These are phyloP conservation scores for Achaetomium macrosporum DNA, from an alignment of 2,329 filamentous ascomycete genomes.

Conservation along the genomic window DNA sequence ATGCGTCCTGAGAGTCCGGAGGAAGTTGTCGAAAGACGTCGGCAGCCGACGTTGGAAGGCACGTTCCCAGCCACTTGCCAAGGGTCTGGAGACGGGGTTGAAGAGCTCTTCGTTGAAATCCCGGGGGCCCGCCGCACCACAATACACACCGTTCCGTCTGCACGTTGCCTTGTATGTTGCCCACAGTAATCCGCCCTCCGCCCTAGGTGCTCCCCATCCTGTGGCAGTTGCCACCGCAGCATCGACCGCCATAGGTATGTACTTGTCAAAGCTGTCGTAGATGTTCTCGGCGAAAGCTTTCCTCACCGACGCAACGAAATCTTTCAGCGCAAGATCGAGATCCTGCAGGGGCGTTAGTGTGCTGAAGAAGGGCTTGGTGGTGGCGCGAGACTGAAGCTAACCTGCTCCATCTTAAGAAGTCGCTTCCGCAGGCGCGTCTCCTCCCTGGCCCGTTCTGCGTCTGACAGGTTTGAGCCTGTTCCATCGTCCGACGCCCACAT, in stretches of 20 bases:
- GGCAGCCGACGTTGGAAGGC: constrained; percentile 26
- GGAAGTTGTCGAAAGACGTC: constrained; percentile 4
- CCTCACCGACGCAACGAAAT: constrained; percentile 18
- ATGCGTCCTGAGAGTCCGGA: not conserved
- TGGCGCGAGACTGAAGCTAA: constrained; percentile 3
- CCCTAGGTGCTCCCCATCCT: constrained; percentile 21
- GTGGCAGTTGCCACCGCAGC: constrained; percentile 19
- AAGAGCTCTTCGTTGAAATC: constrained; percentile 29
- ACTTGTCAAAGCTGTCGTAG: constrained; percentile 22
- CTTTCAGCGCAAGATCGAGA: constrained; percentile 15
- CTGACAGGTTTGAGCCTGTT: constrained; percentile 14
- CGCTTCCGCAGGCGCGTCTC: constrained; percentile 13
- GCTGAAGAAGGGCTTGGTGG: not conserved
- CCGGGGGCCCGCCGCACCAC: constrained; percentile 14
- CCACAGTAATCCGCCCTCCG: constrained; percentile 23
- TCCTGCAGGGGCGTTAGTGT: constrained; percentile 17
- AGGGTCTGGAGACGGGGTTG: constrained; percentile 19
- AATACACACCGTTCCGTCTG: constrained; percentile 20
- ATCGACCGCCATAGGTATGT: constrained; percentile 17
- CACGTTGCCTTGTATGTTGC: constrained; percentile 27
- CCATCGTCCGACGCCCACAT: constrained; percentile 26
- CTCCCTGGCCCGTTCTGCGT: constrained; percentile 18
- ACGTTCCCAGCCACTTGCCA: constrained; percentile 26
- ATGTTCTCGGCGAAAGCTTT: constrained; percentile 21
- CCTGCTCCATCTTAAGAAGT: constrained; percentile 19